phyloP scores from a whole-genome alignment of 768 basidiomycete genomes.

The Podaxis carcinomalis region DNA sequence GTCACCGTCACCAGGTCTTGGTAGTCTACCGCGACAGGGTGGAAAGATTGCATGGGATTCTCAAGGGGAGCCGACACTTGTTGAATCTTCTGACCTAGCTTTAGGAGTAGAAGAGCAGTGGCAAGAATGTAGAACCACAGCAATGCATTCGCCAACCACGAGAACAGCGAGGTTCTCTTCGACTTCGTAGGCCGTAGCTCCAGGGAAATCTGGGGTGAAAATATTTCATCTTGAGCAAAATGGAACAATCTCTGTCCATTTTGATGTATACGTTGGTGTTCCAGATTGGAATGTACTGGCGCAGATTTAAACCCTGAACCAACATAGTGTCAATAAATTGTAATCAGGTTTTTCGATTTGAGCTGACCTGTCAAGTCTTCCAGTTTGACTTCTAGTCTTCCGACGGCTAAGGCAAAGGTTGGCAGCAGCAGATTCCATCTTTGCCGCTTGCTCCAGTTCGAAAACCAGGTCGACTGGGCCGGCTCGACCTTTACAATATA shows the following conservation, averaged over 20 bases:
- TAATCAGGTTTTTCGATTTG: slow-evolving; percentile 7
- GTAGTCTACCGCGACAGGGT: neutral
- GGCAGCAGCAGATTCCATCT: slow-evolving; percentile 45
- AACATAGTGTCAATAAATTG: slow-evolving; percentile 9
- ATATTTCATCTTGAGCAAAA: slow-evolving; percentile 53
- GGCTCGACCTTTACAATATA: slow-evolving; percentile 50
- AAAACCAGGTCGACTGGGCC: slow-evolving; percentile 8
- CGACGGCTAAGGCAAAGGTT: slow-evolving; percentile 68
- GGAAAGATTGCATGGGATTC: neutral
- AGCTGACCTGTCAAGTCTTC: slow-evolving; percentile 49
- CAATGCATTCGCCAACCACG: slow-evolving; percentile 8
- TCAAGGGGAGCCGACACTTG: too few species aligned
- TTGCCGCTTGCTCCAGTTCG: slow-evolving; percentile 33
- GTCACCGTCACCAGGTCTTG: neutral
- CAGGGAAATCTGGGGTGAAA: slow-evolving; percentile 51
- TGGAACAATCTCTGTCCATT: slow-evolving; percentile 49
- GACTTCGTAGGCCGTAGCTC: neutral
- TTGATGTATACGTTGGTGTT: slow-evolving; percentile 38
- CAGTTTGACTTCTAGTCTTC: slow-evolving; percentile 59
- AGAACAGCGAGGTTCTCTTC: neutral
- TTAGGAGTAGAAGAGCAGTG: slow-evolving; percentile 22
- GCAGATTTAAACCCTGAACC: slow-evolving; percentile 37
- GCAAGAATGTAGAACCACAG: slow-evolving; percentile 20
- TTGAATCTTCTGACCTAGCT: neutral
- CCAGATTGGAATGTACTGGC: slow-evolving; percentile 51